Evolutionary conservation across 805 yeast genomes (phyloP), one percentile per base, ranked within the genome.

Genomic region (Teunomyces gatunensis): DNA sequence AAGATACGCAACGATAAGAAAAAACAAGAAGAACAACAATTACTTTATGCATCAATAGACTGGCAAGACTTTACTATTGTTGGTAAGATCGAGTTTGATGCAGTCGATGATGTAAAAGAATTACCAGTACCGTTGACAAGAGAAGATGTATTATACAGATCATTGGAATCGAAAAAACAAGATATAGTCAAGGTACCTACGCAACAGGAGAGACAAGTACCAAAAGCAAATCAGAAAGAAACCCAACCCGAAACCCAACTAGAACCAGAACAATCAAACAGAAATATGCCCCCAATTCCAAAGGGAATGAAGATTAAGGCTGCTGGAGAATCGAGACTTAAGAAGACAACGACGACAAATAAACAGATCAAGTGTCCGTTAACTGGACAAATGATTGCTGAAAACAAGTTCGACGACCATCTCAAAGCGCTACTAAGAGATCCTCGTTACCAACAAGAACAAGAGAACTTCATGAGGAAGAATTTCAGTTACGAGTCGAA

Each of bases 61-160:
- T 92, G 99, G 99, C 83, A 84, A 47, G 88, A 87, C 52, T 92
- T 91, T 59, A 73, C 76, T 2, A 73, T 88, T 13, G 85, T 88
- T 6, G 89, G 83, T 43, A 81, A 84, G 2, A 73, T 90, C 11
- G 81, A 76, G 42, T 85, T 89, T 54, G 79, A 80, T 12, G 82
- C 80, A 2, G 64, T 79, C 5, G 90, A 84, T 61, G 73, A 75
- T 49, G 79, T 76, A 9, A 74, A 80, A 4, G 85, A 81, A 44
- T 66, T 84, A 44, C 73, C 79, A 0, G 55, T 60, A 7, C 88
- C 96, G 0, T 60, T 85, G 44, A 69, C 74, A 3, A 67, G 84
- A 40, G 75, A 80, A 6, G 85, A 84, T 28, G 65, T 87, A 17
- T 78, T 85, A 53, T 78, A 74, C 52, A 71, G 92, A 42, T 78